phyloP scores from a whole-genome alignment of 2,329 filamentous ascomycete species.

The Colletotrichum lindemuthianum region DNA sequence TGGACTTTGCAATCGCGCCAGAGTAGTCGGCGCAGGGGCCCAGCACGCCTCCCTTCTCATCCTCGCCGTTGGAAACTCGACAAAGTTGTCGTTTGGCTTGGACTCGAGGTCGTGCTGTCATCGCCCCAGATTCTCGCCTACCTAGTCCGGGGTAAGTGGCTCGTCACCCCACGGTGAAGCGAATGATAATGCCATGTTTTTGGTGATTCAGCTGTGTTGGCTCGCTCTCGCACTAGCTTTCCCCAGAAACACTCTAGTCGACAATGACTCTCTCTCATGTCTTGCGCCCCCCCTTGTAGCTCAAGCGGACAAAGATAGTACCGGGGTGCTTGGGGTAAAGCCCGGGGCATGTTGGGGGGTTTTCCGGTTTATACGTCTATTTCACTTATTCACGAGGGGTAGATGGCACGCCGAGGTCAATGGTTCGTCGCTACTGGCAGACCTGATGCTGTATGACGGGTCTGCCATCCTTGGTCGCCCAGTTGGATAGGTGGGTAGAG shows the following conservation, averaged over 20 bases:
- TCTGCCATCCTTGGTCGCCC: not conserved
- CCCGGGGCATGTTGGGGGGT: slow-evolving; percentile 21
- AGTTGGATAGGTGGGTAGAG: slow-evolving; percentile 7
- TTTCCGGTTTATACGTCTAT: not conserved
- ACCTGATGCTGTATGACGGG: slow-evolving; percentile 12
- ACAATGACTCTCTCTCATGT: no score
- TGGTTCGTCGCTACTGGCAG: slow-evolving; percentile 6
- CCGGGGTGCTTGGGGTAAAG: slow-evolving; percentile 24
- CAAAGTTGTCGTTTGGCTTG: slow-evolving; percentile 40
- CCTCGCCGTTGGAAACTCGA: slow-evolving; percentile 35
- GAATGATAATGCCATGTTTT: slow-evolving; percentile 14
- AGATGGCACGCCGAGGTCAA: not conserved
- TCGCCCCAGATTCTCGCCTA: not conserved
- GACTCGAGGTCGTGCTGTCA: slow-evolving; percentile 37
- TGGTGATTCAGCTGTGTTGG: not conserved
- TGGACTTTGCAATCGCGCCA: slow-evolving; percentile 46
- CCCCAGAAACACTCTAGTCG: not conserved
- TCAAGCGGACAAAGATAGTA: slow-evolving; percentile 21
- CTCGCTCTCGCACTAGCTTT: not conserved
- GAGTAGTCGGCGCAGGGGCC: slow-evolving; percentile 44
- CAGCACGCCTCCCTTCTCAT: slow-evolving; percentile 40
- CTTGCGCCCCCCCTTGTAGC: slow-evolving; percentile 1
- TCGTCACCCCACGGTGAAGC: slow-evolving; percentile 17
- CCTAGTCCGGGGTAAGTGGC: slow-evolving; percentile 17
- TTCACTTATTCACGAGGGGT: slow-evolving; percentile 5